Evolutionary conservation across 805 yeast species (phyloP), one percentile per base, ranked within the genome.

Genomic region (Kurtzmaniella cleridarum): DNA sequence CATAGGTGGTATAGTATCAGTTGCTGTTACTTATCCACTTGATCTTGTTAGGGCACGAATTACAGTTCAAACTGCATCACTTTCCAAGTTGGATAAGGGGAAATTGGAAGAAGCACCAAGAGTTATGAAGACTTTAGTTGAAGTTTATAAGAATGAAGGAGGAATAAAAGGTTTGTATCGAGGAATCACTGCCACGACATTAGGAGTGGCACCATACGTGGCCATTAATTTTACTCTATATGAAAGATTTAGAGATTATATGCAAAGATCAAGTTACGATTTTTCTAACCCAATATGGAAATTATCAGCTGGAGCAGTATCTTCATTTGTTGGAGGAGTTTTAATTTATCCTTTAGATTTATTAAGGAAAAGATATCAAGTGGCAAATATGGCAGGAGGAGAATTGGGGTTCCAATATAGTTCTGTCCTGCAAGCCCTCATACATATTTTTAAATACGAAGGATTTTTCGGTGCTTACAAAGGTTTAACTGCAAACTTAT

Each of bases 151-250:
- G 12, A 73, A 71, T 12, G 98, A 91, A 62, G 98, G 98, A 28
- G 96, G 96, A 0, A 17, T 87, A 7, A 44, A 55, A 2, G 95
- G 89, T 0, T 66, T 91, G 12, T 91, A 86, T 56, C 71, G 90
- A 37, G 98, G 98, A 2, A 69, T 90, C 10, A 67, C 81, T 44
- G 96, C 98, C n/a, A 91, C 98, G 0, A 78, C 90, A 1, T 62
- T 86, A 41, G 97, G 98, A 1, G 96, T 93, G 15, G 97, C 96
- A 1, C 97, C 98, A 1, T 93, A 90, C 54, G 96, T 88, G 26
- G 96, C 96, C 3, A 75, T 91, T 38, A 91, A 90, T 61, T 91
- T 91, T 57, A 83, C 96, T 2, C 79, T 88, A 34, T 91, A 90
- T 66, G 98, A 93, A 54, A 79, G 76, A 44, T 54, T 89, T 47